Base-by-base conservation (phyloP, 345 rosid genomes). In the Kandelia obovata region DNA sequence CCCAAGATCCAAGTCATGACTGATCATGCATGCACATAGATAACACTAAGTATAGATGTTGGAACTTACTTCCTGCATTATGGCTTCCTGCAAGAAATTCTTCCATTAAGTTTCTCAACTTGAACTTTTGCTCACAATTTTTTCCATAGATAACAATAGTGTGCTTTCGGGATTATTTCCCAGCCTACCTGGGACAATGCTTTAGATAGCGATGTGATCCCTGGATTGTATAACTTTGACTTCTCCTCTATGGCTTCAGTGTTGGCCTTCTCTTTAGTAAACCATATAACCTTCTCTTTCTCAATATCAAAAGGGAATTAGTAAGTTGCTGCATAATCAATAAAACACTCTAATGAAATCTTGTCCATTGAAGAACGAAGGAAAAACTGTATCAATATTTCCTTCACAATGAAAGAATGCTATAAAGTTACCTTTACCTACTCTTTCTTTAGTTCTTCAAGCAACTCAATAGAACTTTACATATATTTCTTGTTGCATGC, bases 251-350 rank as follows among this genome's bases (percentile, higher is more conserved):
- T 77, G 61, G 91, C 84, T 72, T 77, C 78, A 55, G 81, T 64
- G 30, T 79, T 83, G 78, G 81, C 89, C 81, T 82, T 88, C 82
- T 89, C 96, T 79, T 85, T 91, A 26, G 89, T 79, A 75, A 67
- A 75, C 91, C 91, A 87, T 76, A 89, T 83, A 56, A 91, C 90
- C 81, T 81, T 94, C 76, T 89, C 92, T 79, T 94, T 96, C 78
- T 91, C 98, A 81, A 89, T 88, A 77, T 89, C 83, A 91, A 78
- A 65, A 91, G 90, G 25, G 97, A 82, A 73, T 88, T 75, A 17
- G 82, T 83, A 56, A 94, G 85, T 81, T 91, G 97, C 98, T 94
- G 80, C 76, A 80, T 68, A 73, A 65, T 72, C 61, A 58, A 68
- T 70, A 25, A 65, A 1, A 23, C 19, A 15, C 58, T 21, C 31